Percentiles rank a stretch among this genome's conserved stretches.
These are phyloP conservation scores for Sonneratia caseolaris DNA, from an alignment of 345 rosid genomes.

Conservation along the genomic window DNA sequence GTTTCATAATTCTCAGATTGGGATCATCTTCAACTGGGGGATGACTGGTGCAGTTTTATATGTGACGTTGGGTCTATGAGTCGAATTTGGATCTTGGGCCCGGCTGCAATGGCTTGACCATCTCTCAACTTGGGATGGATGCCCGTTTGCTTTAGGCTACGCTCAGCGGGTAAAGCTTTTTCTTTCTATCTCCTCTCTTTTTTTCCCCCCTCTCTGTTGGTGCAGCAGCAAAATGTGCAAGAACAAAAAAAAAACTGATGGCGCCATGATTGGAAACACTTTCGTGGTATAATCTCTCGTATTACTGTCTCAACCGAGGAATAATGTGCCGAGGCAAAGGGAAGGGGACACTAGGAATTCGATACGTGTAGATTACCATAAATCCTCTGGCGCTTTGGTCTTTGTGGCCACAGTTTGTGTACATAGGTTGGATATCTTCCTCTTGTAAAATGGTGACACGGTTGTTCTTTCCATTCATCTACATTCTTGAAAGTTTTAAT, in stretches of 20 bases:
- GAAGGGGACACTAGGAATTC: not conserved
- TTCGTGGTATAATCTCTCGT: not conserved
- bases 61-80: not conserved
- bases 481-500: not conserved
- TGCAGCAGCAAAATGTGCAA: not conserved
- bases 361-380: not conserved
- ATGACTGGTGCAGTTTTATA: not conserved
- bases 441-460: not conserved
- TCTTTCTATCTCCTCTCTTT: not conserved
- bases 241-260: not conserved
- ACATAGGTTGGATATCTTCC: not conserved
- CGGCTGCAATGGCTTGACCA: not conserved
- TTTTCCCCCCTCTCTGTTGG: not conserved
- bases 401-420: conserved; percentile 2
- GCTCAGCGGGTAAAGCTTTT: not conserved
- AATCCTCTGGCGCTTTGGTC: not conserved
- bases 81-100: not conserved
- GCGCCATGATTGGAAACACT: not conserved
- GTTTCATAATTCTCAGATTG: not conserved
- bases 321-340: not conserved
- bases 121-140: not conserved
- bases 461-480: conserved; percentile 1
- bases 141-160: not conserved
- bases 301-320: not conserved
- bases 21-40: not conserved